Conservation (phyloP, 2,329 filamentous ascomycete genomes). For the Colletotrichum liaoningense region DNA sequence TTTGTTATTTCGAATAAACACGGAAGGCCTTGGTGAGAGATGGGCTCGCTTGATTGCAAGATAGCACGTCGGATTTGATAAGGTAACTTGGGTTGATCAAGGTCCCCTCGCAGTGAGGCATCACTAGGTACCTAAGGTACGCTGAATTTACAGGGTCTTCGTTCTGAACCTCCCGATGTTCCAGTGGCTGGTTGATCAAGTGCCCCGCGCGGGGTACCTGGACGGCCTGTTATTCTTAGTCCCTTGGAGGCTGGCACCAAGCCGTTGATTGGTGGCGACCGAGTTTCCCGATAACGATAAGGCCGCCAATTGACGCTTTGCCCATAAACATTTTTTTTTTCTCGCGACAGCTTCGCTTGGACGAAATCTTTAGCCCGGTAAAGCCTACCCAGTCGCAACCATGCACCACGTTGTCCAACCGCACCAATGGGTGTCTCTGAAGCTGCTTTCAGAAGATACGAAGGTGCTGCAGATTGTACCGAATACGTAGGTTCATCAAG, state of each 20-base stretch:
- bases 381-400: background rate
- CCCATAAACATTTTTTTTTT: conserved; percentile 19
- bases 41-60: background rate
- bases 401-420: conserved; percentile 63
- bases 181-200: background rate
- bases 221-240: background rate
- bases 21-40: background rate
- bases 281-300: conserved; percentile 30
- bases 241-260: background rate
- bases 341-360: conserved; percentile 7
- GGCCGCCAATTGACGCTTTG: background rate
- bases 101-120: no score
- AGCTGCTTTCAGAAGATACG: conserved; percentile 68
- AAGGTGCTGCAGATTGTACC: conserved; percentile 69
- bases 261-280: conserved; percentile 12
- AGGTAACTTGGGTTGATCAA: no score
- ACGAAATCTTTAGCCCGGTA: background rate
- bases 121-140: no score
- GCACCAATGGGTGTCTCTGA: conserved; percentile 70
- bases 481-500: conserved; percentile 62
- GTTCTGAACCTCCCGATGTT: background rate
- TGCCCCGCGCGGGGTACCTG: conserved; percentile 36
- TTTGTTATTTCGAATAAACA: no score
- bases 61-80: no score
- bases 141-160: background rate